Conservation (phyloP, 805 yeast species). For the Gaillardinia entomophila region DNA sequence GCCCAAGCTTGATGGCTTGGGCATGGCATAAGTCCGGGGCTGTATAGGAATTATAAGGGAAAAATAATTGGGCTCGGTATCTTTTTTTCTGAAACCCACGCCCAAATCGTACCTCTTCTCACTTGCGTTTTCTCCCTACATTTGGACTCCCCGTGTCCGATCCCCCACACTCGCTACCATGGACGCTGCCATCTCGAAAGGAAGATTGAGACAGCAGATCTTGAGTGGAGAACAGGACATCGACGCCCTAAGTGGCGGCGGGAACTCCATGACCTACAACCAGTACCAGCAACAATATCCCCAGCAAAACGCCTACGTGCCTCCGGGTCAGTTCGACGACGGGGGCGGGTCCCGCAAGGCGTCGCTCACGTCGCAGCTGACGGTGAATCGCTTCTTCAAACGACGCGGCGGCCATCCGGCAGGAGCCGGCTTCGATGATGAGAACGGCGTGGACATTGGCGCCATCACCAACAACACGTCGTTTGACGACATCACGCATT, state of each 20-base stretch:
- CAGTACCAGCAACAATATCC: slow-evolving; percentile 3
- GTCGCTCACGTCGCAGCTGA: slow-evolving; percentile 33
- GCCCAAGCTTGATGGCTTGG: too few species aligned
- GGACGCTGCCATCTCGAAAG: slow-evolving; percentile 9
- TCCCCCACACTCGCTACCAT: too few species aligned
- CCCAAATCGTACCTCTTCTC: too few species aligned
- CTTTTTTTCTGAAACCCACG: too few species aligned
- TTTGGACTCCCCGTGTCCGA: too few species aligned
- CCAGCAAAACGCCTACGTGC: slow-evolving; percentile 15
- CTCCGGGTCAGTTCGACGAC: slow-evolving; percentile 13
- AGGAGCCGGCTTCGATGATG: slow-evolving; percentile 31
- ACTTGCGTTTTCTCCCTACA: too few species aligned
- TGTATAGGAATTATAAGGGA: too few species aligned
- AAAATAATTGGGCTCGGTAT: too few species aligned
- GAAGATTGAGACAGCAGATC: slow-evolving; percentile 27
- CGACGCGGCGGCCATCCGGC: slow-evolving; percentile 22
- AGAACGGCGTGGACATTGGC: slow-evolving; percentile 29
- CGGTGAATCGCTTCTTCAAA: slow-evolving; percentile 38
- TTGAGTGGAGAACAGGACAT: slow-evolving; percentile 25
- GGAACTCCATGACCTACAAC: slow-evolving; percentile 1
- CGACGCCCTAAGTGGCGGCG: slow-evolving; percentile 10
- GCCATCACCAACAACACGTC: slow-evolving; percentile 40
- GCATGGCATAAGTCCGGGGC: too few species aligned
- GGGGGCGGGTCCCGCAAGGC: slow-evolving; percentile 22
- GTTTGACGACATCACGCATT: slow-evolving; percentile 58